Percentiles rank a stretch among this genome's conserved stretches.
phyloP scores from a whole-genome alignment of 139 green algal genomes.

The Chlamydomonas applanata region DNA sequence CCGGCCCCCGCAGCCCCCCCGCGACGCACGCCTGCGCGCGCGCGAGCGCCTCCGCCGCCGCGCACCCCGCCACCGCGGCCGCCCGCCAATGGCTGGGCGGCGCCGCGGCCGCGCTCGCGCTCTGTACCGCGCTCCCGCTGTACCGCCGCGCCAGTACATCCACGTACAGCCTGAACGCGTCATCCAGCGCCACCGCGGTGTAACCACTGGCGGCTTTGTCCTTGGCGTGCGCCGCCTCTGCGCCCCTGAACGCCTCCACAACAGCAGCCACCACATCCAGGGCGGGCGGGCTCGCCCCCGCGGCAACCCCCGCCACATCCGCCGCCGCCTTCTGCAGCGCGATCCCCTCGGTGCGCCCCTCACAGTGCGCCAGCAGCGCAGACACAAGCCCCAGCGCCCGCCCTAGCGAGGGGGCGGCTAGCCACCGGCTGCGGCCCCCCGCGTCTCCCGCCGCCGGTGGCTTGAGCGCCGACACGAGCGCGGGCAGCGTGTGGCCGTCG shows the following conservation, averaged over 20 bases:
- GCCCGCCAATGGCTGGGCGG: constrained; percentile 8
- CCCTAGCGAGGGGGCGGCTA: constrained; percentile 4
- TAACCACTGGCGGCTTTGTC: constrained; percentile 45
- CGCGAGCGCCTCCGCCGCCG: constrained; percentile 25
- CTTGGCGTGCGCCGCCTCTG: constrained; percentile 27
- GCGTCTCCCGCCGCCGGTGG: background rate
- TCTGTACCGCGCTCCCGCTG: background rate
- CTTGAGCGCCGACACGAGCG: constrained; percentile 28
- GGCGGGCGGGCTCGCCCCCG: background rate
- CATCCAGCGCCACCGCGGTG: constrained; percentile 44
- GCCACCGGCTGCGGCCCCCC: background rate
- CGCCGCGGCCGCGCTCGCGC: background rate
- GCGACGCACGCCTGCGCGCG: constrained; percentile 23
- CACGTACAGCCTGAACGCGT: constrained; percentile 29
- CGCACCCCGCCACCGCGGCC: constrained; percentile 23
- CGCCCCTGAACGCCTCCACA: constrained; percentile 25
- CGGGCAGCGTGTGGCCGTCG: constrained; percentile 29
- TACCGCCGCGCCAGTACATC: constrained; percentile 28
- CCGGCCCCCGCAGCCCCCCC: constrained; percentile 3
- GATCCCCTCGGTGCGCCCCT: constrained; percentile 20
- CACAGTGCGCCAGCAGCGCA: constrained; percentile 34
- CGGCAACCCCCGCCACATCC: constrained; percentile 12
- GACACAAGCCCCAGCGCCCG: constrained; percentile 20
- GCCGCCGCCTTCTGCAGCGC: constrained; percentile 17
- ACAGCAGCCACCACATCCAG: constrained; percentile 10